Evolutionary conservation across 306 rosid species (phyloP).

Genomic region (Rosa chinensis): DNA sequence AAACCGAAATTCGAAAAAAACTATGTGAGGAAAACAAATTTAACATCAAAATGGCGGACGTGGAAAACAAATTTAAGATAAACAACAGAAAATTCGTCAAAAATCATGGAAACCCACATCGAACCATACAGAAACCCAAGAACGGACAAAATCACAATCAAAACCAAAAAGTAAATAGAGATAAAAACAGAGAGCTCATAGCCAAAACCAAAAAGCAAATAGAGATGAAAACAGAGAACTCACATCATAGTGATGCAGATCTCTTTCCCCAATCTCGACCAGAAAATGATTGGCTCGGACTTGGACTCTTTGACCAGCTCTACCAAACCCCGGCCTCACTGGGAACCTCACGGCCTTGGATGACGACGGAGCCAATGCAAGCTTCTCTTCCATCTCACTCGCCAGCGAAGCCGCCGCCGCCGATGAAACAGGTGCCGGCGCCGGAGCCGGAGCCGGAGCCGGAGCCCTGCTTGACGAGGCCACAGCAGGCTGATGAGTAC

Average conservation of each 20-base stretch:
- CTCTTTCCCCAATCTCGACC: slow-evolving; percentile 29
- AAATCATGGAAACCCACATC: not conserved
- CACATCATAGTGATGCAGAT: slow-evolving; percentile 62
- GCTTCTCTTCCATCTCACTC: slow-evolving; percentile 9
- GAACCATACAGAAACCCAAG: not conserved
- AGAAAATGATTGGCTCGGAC: slow-evolving; percentile 65
- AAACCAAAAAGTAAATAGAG: too few species aligned
- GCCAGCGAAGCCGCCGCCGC: slow-evolving; percentile 2
- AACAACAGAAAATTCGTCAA: not conserved
- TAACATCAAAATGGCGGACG: not conserved
- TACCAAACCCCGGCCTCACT: slow-evolving; percentile 52
- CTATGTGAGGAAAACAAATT: not conserved
- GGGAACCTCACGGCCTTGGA: slow-evolving; percentile 31
- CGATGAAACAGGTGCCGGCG: not conserved
- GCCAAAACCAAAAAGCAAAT: not conserved
- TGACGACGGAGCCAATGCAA: slow-evolving; percentile 43
- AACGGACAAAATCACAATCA: not conserved
- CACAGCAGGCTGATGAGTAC: not conserved
- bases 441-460: too few species aligned
- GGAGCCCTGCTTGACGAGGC: not conserved
- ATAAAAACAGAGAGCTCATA: not conserved
- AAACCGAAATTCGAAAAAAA: not conserved
- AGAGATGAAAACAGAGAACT: slow-evolving; percentile 6
- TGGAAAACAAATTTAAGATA: not conserved
- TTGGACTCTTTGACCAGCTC: slow-evolving; percentile 8